These are phyloP conservation scores for Pichia terricola DNA, from an alignment of 1,139 yeast species.

Conservation along the genomic window DNA sequence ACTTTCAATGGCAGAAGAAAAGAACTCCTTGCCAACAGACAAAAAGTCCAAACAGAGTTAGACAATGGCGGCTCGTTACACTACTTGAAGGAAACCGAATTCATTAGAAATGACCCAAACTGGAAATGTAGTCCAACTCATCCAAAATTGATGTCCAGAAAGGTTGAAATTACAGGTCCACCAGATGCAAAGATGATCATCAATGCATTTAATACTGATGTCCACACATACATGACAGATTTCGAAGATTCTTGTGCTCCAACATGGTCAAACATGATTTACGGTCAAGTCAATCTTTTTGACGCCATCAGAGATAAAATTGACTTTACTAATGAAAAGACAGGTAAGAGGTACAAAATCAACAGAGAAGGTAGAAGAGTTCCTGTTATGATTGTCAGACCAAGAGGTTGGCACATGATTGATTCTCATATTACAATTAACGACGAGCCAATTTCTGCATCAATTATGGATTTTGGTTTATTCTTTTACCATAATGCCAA, in stretches of 20 bases:
- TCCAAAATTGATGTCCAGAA: conserved; percentile 28
- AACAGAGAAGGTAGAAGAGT: conserved; percentile 44
- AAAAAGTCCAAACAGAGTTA: conserved; percentile 44
- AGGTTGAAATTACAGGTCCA: conserved; percentile 78
- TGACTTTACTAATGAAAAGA: conserved; percentile 34
- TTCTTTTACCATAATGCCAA: conserved; percentile 65
- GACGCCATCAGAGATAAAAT: conserved; percentile 74
- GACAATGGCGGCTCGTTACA: conserved; percentile 53
- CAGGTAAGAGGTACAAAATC: conserved; percentile 35
- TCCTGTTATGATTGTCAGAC: conserved; percentile 74
- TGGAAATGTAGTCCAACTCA: conserved; percentile 74
- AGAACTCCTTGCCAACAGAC: conserved; percentile 51
- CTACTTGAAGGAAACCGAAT: conserved; percentile 56
- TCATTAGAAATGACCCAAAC: conserved; percentile 58
- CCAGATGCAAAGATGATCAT: conserved; percentile 89
- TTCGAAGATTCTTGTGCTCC: conserved; percentile 94
- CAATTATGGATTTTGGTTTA: conserved; percentile 68
- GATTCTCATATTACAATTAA: conserved; percentile 65
- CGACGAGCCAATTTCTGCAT: conserved; percentile 69
- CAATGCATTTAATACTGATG: conserved; percentile 83
- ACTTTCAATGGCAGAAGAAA: conserved; percentile 55
- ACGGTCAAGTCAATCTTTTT: conserved; percentile 86
- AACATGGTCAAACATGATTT: conserved; percentile 81
- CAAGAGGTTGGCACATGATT: conserved; percentile 81
- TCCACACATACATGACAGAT: conserved; percentile 91